phyloP scores from a whole-genome alignment of 1,284 basidiomycete species.

The Marasmius fiardii region DNA sequence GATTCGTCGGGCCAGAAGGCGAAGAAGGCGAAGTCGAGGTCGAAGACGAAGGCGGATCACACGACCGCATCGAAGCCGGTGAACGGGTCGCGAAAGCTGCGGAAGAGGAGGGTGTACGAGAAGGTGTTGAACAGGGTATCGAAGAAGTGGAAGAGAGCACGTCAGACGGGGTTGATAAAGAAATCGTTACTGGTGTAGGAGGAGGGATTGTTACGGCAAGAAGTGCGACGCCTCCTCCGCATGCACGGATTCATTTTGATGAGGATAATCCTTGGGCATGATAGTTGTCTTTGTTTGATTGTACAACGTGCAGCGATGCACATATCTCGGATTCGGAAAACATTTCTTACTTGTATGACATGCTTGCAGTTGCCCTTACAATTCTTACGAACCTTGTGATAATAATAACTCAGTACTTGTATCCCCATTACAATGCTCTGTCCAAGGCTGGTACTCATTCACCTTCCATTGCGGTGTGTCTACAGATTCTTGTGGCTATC shows the following conservation, averaged over 20 bases:
- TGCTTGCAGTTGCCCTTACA: too few species aligned
- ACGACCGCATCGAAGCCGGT: conserved; percentile 10
- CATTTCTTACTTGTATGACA: too few species aligned
- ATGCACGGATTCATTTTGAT: conserved; percentile 20
- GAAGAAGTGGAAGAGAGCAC: too few species aligned
- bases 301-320: too few species aligned
- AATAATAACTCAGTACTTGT: too few species aligned
- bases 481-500: too few species aligned
- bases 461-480: too few species aligned
- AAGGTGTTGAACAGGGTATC: conserved; percentile 5
- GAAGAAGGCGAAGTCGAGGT: conserved; percentile 22
- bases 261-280: conserved; percentile 40
- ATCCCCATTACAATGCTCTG: too few species aligned
- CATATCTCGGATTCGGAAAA: too few species aligned
- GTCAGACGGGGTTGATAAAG: conserved; percentile 3
- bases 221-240: conserved; percentile 29
- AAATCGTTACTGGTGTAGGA: conserved; percentile 6
- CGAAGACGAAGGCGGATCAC: conserved; percentile 10
- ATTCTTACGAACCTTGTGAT: too few species aligned
- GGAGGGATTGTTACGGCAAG: conserved; percentile 16
- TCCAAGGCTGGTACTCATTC: too few species aligned
- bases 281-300: too few species aligned
- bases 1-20: conserved; percentile 6
- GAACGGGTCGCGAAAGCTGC: conserved; percentile 9
- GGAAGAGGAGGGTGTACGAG: conserved; percentile 2